Evolutionary conservation across 176 grass and related monocot species (phyloP).

Genomic region (Pontederia crassipes): DNA sequence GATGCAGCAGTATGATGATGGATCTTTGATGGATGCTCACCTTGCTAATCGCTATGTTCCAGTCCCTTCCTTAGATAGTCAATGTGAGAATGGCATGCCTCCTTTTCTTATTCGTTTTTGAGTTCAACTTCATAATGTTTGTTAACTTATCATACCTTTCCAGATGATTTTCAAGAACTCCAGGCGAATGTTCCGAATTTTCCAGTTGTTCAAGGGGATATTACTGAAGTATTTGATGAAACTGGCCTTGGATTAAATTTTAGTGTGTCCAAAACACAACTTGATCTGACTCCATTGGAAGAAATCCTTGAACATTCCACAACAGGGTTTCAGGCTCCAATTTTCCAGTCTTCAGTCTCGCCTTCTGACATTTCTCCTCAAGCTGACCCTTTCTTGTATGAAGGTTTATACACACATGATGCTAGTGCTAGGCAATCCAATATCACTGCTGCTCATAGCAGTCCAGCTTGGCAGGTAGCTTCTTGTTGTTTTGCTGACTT

Average conservation of each 20-base stretch:
- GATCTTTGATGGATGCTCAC: constrained; percentile 44
- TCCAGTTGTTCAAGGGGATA: constrained; percentile 43
- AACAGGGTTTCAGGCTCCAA: constrained; percentile 24
- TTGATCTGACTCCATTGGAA: constrained; percentile 47
- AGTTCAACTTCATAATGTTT: not conserved
- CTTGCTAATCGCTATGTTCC: constrained; percentile 30
- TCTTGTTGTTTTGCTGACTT: constrained; percentile 7
- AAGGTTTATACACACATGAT: constrained; percentile 49
- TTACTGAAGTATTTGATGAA: constrained; percentile 46
- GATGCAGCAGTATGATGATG: constrained; percentile 95
- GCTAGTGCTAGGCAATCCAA: constrained; percentile 32
- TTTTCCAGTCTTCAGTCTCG: constrained; percentile 25
- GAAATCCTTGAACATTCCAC: constrained; percentile 32
- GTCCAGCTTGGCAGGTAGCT: constrained; percentile 33
- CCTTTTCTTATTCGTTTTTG: constrained; percentile 14
- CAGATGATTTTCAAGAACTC: constrained; percentile 56
- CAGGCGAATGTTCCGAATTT: constrained; percentile 37
- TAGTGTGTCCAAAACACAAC: constrained; percentile 27
- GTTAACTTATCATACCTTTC: not conserved
- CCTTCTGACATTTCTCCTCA: constrained; percentile 36
- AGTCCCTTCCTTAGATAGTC: constrained; percentile 47
- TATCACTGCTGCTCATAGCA: constrained; percentile 5
- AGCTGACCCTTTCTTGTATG: constrained; percentile 46
- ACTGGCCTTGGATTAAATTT: constrained; percentile 38
- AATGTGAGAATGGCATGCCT: constrained; percentile 33